Conservation (phyloP, 352 stramenopile species). For the Phytophthora boehmeriae region DNA sequence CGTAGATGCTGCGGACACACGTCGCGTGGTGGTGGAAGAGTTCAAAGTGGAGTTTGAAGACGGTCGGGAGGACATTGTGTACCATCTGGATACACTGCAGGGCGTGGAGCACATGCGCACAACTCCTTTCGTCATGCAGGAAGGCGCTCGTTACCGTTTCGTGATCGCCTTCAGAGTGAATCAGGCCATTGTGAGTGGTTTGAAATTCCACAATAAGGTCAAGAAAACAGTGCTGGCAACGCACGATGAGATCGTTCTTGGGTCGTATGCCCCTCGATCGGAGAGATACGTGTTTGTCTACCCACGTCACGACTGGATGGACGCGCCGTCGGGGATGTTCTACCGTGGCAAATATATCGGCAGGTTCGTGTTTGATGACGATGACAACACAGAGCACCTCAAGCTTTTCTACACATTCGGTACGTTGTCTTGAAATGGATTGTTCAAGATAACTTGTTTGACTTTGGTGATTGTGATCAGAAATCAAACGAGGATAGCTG, state of each 20-base stretch:
- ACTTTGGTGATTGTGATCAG: constrained; percentile 19
- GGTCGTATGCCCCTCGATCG: constrained; percentile 81
- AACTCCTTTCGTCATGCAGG: constrained; percentile 75
- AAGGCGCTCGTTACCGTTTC: constrained; percentile 87
- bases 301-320: constrained; percentile 78
- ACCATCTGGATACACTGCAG: constrained; percentile 69
- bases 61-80: constrained; percentile 62
- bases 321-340: constrained; percentile 86
- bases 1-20: constrained; percentile 36
- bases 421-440: constrained; percentile 32
- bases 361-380: constrained; percentile 73
- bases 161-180: constrained; percentile 87
- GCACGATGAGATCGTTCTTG: constrained; percentile 82
- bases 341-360: constrained; percentile 89
- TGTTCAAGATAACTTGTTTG: neutral
- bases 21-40: constrained; percentile 83
- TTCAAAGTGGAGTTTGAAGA: constrained; percentile 90
- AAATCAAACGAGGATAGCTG: constrained; percentile 60
- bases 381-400: constrained; percentile 70
- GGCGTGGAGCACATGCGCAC: constrained; percentile 75
- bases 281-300: constrained; percentile 84
- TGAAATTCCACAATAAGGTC: constrained; percentile 88
- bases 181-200: constrained; percentile 79
- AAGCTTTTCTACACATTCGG: constrained; percentile 82
- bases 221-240: constrained; percentile 83